Evolutionary conservation across 2,329 filamentous ascomycete species (phyloP).

Genomic region (Aureobasidium sp.): DNA sequence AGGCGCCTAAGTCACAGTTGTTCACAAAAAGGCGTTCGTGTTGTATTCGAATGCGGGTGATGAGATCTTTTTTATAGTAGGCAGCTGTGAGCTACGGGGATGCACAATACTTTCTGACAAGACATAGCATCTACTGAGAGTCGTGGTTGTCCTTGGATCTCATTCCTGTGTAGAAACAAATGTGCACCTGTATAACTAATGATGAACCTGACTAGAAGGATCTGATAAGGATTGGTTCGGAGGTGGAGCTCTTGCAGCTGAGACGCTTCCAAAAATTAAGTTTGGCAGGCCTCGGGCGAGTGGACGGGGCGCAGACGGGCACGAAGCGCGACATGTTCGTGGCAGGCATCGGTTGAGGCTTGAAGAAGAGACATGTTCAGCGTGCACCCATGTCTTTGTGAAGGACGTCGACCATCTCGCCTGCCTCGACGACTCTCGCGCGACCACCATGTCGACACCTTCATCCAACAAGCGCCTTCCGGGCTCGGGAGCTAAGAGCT

Average conservation of each 20-base stretch:
- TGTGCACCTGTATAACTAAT: too few species aligned
- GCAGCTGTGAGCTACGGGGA: too few species aligned
- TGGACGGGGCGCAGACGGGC: not conserved
- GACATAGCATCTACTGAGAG: not conserved
- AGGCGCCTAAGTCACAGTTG: too few species aligned
- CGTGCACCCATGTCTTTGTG: not conserved
- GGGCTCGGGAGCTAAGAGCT: constrained; percentile 30
- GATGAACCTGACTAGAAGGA: not conserved
- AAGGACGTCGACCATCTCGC: not conserved
- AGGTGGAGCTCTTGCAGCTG: constrained; percentile 4
- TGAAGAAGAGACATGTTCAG: not conserved
- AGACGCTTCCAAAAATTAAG: not conserved
- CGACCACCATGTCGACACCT: constrained; percentile 11
- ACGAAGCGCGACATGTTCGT: not conserved
- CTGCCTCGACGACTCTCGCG: not conserved
- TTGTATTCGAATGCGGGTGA: too few species aligned
- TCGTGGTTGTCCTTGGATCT: too few species aligned
- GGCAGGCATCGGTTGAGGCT: not conserved
- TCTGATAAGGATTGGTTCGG: constrained; percentile 5
- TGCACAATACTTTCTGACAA: not conserved
- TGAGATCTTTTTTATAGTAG: too few species aligned
- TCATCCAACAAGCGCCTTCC: not conserved
- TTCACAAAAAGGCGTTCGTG: too few species aligned
- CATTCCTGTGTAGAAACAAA: too few species aligned
- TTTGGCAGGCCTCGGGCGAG: not conserved